Conservation (phyloP, 2,329 filamentous ascomycete genomes). For the Xylaria sp. region DNA sequence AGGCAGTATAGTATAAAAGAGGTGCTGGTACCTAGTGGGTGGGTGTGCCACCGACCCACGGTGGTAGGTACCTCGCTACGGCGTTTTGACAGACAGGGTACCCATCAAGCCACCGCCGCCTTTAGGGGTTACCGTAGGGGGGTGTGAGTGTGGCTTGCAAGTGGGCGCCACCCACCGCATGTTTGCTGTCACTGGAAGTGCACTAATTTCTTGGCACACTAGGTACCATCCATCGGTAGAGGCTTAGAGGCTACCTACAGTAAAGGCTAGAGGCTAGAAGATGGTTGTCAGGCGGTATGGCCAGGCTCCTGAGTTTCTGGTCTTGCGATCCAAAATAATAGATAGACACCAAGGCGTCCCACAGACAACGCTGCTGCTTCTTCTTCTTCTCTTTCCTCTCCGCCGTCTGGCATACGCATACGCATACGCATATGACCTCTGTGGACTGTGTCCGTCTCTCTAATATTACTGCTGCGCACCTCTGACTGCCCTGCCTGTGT, state of each 20-base stretch:
- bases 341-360: conserved; percentile 17
- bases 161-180: not conserved
- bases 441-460: conserved; percentile 24
- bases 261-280: too few relatives aligned
- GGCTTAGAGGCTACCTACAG: too few relatives aligned
- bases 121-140: not conserved
- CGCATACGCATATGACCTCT: conserved; percentile 19
- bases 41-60: too few relatives aligned
- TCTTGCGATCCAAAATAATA: conserved; percentile 29
- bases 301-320: conserved; percentile 25
- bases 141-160: conserved; percentile 15
- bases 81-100: too few relatives aligned
- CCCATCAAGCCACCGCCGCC: conserved; percentile 14
- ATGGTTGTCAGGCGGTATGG: conserved; percentile 22
- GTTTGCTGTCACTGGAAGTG: not conserved
- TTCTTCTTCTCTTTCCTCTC: conserved; percentile 15
- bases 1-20: too few relatives aligned
- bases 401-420: not conserved
- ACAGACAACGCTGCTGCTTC: conserved; percentile 18
- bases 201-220: conserved; percentile 16
- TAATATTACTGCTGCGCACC: conserved; percentile 15
- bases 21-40: too few relatives aligned
- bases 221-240: not conserved
- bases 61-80: too few relatives aligned
- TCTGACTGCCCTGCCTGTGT: not conserved